Conservation (phyloP, 176 grass and related monocot genomes). For the Aegilops tauschii region DNA sequence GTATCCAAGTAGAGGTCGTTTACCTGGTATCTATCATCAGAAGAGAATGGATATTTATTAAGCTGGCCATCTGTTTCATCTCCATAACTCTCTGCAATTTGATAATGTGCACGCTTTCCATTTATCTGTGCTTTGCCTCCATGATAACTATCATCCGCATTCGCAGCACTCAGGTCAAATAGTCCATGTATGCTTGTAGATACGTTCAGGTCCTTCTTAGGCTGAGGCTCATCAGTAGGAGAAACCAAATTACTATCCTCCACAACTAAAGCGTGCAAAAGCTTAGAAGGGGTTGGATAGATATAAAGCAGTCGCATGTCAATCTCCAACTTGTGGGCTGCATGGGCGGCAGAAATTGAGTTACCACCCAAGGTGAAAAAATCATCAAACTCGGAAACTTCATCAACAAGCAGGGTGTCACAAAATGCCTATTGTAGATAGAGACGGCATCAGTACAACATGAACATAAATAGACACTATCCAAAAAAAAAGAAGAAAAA, state of each 20-base stretch:
- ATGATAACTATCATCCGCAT: slow-evolving; percentile 7
- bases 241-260: background rate
- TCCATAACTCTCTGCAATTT: slow-evolving; percentile 5
- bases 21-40: slow-evolving; percentile 1
- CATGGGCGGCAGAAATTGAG: slow-evolving; percentile 84
- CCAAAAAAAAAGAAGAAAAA: background rate
- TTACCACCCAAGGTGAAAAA: slow-evolving; percentile 83
- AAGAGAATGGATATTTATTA: slow-evolving; percentile 16
- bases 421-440: slow-evolving; percentile 58
- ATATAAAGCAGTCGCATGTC: slow-evolving; percentile 83
- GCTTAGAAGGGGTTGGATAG: slow-evolving; percentile 59
- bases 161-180: background rate
- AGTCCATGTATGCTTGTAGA: slow-evolving; percentile 2
- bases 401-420: slow-evolving; percentile 57
- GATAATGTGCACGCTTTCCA: slow-evolving; percentile 24
- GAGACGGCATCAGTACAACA: slow-evolving; percentile 11
- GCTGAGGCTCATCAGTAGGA: slow-evolving; percentile 13
- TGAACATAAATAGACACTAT: background rate
- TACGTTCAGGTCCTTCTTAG: slow-evolving; percentile 36
- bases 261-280: slow-evolving; percentile 52
- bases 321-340: slow-evolving; percentile 50
- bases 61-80: background rate
- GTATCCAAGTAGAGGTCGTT: background rate
- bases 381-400: slow-evolving; percentile 80
- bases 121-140: background rate